These are phyloP conservation scores for Byssochlamys sp. DNA, from an alignment of 2,329 filamentous ascomycete genomes.

Conservation along the genomic window DNA sequence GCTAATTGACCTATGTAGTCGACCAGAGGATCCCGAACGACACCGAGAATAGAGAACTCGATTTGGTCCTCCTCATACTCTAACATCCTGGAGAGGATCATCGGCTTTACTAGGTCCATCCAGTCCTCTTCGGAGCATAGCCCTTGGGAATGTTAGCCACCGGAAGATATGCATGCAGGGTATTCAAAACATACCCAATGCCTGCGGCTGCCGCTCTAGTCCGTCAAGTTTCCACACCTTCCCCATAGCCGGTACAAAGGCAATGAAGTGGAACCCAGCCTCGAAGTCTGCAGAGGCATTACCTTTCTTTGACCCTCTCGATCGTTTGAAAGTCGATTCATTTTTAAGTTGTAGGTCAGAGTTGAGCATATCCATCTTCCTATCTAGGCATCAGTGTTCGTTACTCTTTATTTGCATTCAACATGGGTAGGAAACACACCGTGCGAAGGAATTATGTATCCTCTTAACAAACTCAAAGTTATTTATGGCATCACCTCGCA, in stretches of 20 bases:
- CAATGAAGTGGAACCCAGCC: slow-evolving; percentile 77
- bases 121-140: slow-evolving; percentile 48
- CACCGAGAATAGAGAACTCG: slow-evolving; percentile 67
- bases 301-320: slow-evolving; percentile 24
- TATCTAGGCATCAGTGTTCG: slow-evolving; percentile 15
- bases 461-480: slow-evolving; percentile 66
- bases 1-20: slow-evolving; percentile 37
- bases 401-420: neutral
- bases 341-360: slow-evolving; percentile 55
- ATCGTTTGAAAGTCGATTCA: slow-evolving; percentile 32
- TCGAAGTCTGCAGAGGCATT: slow-evolving; percentile 44
- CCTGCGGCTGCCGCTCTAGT: slow-evolving; percentile 60
- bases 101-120: slow-evolving; percentile 54
- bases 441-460: slow-evolving; percentile 80
- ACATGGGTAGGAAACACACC: slow-evolving; percentile 34
- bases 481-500: slow-evolving; percentile 66
- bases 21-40: slow-evolving; percentile 58
- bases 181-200: slow-evolving; percentile 40
- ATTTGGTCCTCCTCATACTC: slow-evolving; percentile 56
- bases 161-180: neutral
- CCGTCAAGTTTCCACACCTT: slow-evolving; percentile 85
- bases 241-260: slow-evolving; percentile 68
- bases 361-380: slow-evolving; percentile 66
- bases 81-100: slow-evolving; percentile 59
- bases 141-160: slow-evolving; percentile 18